Percentiles rank a stretch among this genome's conserved stretches.
These are phyloP conservation scores for Colletotrichum costaricense DNA, from an alignment of 2,329 filamentous ascomycete species.

Conservation along the genomic window DNA sequence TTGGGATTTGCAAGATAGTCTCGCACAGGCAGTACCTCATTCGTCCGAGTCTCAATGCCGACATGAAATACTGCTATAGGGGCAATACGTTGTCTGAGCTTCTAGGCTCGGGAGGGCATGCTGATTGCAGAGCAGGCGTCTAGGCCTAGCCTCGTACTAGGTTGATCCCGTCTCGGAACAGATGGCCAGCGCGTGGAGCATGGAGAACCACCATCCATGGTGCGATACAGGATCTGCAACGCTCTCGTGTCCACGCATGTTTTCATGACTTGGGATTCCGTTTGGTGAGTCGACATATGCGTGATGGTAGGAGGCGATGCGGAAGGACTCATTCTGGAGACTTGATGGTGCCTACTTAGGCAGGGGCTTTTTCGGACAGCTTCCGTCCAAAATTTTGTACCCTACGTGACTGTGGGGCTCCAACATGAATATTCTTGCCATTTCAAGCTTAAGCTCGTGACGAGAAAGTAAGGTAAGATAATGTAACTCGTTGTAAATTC, in stretches of 20 bases:
- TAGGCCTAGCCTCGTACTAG: slow-evolving; percentile 7
- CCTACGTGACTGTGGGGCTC: not conserved
- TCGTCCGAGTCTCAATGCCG: not conserved
- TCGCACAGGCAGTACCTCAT: not conserved
- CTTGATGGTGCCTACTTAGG: not conserved
- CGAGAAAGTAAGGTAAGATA: no score
- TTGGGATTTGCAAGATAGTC: not conserved
- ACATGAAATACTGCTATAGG: not conserved
- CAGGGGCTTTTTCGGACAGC: not conserved
- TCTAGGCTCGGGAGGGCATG: not conserved
- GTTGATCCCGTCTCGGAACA: slow-evolving; percentile 21
- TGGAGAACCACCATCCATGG: not conserved
- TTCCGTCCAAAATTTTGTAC: not conserved
- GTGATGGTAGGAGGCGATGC: not conserved
- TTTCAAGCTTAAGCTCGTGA: not conserved
- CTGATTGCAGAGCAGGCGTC: not conserved
- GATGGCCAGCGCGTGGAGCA: slow-evolving; percentile 3
- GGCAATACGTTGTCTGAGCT: not conserved
- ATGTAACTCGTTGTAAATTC: no score
- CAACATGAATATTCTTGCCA: no score
- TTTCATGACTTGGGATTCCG: not conserved
- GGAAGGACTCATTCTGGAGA: not conserved
- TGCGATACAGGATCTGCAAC: slow-evolving; percentile 4
- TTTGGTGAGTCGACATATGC: not conserved
- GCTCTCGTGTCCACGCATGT: not conserved